Evolutionary conservation across 1,284 basidiomycete species (phyloP).

Genomic region (Fomitopsis betulina): DNA sequence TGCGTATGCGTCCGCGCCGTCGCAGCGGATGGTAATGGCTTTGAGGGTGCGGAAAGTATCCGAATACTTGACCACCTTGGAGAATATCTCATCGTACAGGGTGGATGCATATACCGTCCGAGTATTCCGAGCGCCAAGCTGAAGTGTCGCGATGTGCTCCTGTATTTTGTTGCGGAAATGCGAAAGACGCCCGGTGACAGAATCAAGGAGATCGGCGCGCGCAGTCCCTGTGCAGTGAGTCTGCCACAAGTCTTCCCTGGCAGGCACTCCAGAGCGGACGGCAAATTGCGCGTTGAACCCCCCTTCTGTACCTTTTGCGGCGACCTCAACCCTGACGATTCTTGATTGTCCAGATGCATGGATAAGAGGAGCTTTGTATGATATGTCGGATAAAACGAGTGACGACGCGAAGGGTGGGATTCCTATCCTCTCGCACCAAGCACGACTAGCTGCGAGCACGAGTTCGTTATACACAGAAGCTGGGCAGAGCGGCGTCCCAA

Average conservation of each 20-base stretch:
- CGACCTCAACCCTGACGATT: conserved; percentile 37
- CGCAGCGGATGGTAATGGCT: conserved; percentile 43
- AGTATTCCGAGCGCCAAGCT: conserved; percentile 19
- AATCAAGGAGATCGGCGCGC: conserved; percentile 30
- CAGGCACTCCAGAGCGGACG: conserved; percentile 47
- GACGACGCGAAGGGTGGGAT: conserved; percentile 28
- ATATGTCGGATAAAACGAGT: conserved; percentile 37
- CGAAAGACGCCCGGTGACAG: conserved; percentile 8
- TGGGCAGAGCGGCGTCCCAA: conserved; percentile 55
- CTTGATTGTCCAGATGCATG: conserved; percentile 32
- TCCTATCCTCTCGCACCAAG: conserved; percentile 30
- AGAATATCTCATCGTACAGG: conserved; percentile 61
- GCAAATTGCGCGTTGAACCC: conserved; percentile 10
- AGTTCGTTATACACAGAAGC: conserved; percentile 66
- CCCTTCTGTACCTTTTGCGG: conserved; percentile 20
- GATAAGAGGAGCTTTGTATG: conserved; percentile 54
- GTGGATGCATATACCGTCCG: conserved; percentile 56
- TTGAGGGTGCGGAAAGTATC: conserved; percentile 53
- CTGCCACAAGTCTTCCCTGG: conserved; percentile 13
- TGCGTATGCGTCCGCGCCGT: conserved; percentile 51
- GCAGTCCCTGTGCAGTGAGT: conserved; percentile 44
- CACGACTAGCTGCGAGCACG: conserved; percentile 39
- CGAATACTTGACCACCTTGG: conserved; percentile 63
- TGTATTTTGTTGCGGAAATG: conserved; percentile 31
- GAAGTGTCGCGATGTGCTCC: conserved; percentile 31